Conservation (phyloP, 1,284 basidiomycete genomes). For the Pseudozyma sp. region DNA sequence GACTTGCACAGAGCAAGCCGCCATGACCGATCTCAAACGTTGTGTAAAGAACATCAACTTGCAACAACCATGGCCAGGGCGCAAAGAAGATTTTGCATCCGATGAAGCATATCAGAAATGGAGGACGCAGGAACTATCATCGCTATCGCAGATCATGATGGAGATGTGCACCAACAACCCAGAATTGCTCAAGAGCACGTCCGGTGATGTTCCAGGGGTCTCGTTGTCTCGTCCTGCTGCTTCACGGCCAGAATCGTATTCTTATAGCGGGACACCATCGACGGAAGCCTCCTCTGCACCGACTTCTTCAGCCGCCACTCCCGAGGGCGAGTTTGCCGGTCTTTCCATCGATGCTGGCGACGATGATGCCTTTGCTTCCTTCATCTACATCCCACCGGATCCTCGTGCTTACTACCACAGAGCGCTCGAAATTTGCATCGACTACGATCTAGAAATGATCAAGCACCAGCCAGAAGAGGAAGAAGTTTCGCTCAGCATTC, state of each 20-base stretch:
- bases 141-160: constrained; percentile 87
- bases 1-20: constrained; percentile 77
- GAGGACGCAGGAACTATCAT: constrained; percentile 83
- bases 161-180: constrained; percentile 88
- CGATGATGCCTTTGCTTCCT: constrained; percentile 52
- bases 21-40: constrained; percentile 73
- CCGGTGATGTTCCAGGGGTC: constrained; percentile 33
- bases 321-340: constrained; percentile 34
- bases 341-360: constrained; percentile 39
- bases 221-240: constrained; percentile 13
- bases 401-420: constrained; percentile 86
- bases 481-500: constrained; percentile 92
- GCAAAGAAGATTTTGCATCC: constrained; percentile 87
- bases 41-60: constrained; percentile 92
- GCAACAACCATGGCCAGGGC: constrained; percentile 83
- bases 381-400: constrained; percentile 90
- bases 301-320: constrained; percentile 19
- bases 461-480: constrained; percentile 91
- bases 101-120: constrained; percentile 83
- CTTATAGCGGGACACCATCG: constrained; percentile 17
- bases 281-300: constrained; percentile 16
- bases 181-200: constrained; percentile 80
- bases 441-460: constrained; percentile 89
- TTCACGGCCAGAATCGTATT: constrained; percentile 32
- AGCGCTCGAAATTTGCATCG: constrained; percentile 84